Evolutionary conservation across 371 early-diverging fungal genomes (phyloP), one percentile per base, ranked within the genome.

Genomic region (Mucor circinelloides): DNA sequence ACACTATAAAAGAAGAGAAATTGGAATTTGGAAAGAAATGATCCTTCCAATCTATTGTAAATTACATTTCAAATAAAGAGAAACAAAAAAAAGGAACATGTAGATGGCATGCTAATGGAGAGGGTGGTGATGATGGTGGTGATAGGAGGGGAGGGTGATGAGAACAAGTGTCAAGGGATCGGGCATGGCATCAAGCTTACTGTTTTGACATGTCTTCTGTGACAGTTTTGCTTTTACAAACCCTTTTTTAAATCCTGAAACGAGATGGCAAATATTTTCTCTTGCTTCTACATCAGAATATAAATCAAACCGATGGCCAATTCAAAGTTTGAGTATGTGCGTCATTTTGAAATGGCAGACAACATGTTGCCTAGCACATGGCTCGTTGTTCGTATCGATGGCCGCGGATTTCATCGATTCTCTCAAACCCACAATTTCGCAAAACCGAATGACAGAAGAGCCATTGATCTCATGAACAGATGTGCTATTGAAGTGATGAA

Each of bases 371-470:
- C 91, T 12, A 90, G 90, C 66, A 94, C 94, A 44, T 97, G 86
- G 84, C 78, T 97, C 28, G 95, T 96, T 27, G 94, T 97, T 38
- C 91, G 98, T 56, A 83, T 98, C 44, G 99, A 98, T 70, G 99
- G 99, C 9, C 92, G 94, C 71, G 89, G 91, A 40, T 98, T 98
- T 78, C 95, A 95, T 76, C 90, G 92, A 62, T 98, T 98, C 78
- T 90, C 96, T 10, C 80, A 86, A 65, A 81, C 75, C 23, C 97
- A 98, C 78, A 66, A 82, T 6, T 98, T 97, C 71, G 74, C 71
- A 34, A 98, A 98, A 75, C 99, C 99, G 30, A 97, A 97, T 77
- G 99, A 98, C 73, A 70, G 77, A 40, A 84, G 92, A 7, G 94
- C 93, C 3, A 85, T 98, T 58, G 80, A 91, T 31, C 80, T 98